Evolutionary conservation across 129 eudicot species (phyloP), one percentile per base, ranked within the genome.

Genomic region (Erigeron canadensis): DNA sequence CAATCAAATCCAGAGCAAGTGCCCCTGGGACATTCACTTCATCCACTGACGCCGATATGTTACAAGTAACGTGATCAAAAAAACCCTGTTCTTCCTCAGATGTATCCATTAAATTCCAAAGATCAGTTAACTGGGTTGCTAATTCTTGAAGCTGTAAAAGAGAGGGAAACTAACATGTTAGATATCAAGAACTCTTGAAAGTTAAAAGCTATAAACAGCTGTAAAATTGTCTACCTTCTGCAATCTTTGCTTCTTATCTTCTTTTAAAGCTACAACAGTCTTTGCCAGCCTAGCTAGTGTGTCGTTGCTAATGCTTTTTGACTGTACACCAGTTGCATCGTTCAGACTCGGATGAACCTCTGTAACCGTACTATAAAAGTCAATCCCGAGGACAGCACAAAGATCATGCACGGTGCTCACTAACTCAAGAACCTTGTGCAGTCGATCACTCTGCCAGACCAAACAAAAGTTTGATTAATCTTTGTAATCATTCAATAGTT

Each of bases 271-370:
- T 38, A 81, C 75, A 44, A 90, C 79, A 28, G 79, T 79, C 50
- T 82, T 67, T 5, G 84, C 81, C 62, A 90, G 73, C 73, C 85
- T 83, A 66, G 94, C 86, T 21, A 90, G 88, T 22, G 88, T 87
- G 56, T 82, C 95, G 71, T 90, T 83, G 83, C 95, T 90, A 50
- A 87, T 85, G 84, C 96, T 85, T 85, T 79, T 86, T 10, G 80
- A 76, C 63, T 79, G 81, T 45, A 78, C 84, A 81, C 74, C 76
- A 42, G 64, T 65, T 76, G 70, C 57, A 81, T 83, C 88, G 67
- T 76, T 83, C 77, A 90, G 62, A 71, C 84, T 82, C 39, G 96
- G 91, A 83, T 90, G 91, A 75, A 85, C 76, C 79, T 82, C 86
- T 19, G 78, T 70, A 62, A 90, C 76, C 67, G 79, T 81, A 61